These are phyloP conservation scores for Amphibolis antarctica DNA, from an alignment of 106 monocot genomes.

Conservation along the genomic window DNA sequence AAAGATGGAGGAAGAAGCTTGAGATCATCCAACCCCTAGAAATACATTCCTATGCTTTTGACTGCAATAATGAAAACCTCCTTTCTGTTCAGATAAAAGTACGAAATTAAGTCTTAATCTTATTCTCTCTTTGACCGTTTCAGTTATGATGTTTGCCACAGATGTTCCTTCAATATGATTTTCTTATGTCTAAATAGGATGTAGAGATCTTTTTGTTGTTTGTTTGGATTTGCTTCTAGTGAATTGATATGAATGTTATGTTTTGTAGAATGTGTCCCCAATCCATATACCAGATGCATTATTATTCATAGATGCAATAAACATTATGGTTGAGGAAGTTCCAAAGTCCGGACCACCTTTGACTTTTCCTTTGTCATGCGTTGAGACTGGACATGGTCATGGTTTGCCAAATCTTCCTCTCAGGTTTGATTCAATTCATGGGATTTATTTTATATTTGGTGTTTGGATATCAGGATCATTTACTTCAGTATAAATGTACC, in stretches of 20 bases:
- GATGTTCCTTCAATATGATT: too few species aligned
- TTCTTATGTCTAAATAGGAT: not conserved
- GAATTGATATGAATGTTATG: not conserved
- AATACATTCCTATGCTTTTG: constrained; percentile 71
- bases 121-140: too few species aligned
- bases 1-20: constrained; percentile 71
- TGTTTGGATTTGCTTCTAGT: too few species aligned
- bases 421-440: constrained; percentile 32
- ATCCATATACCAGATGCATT: constrained; percentile 60
- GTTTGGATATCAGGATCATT: not conserved
- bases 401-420: constrained; percentile 78
- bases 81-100: constrained; percentile 96
- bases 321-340: constrained; percentile 77
- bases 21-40: constrained; percentile 85
- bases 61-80: constrained; percentile 72
- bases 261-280: constrained; percentile 72
- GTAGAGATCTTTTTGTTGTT: not conserved
- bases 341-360: constrained; percentile 49
- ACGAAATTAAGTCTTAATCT: not conserved
- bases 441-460: not conserved
- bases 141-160: too few species aligned
- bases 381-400: constrained; percentile 72
- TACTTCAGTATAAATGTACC: not conserved
- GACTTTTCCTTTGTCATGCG: constrained; percentile 71
- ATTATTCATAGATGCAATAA: constrained; percentile 80